Evolutionary conservation across 106 monocot species (phyloP).

Genomic region (Narthecium ossifragum): DNA sequence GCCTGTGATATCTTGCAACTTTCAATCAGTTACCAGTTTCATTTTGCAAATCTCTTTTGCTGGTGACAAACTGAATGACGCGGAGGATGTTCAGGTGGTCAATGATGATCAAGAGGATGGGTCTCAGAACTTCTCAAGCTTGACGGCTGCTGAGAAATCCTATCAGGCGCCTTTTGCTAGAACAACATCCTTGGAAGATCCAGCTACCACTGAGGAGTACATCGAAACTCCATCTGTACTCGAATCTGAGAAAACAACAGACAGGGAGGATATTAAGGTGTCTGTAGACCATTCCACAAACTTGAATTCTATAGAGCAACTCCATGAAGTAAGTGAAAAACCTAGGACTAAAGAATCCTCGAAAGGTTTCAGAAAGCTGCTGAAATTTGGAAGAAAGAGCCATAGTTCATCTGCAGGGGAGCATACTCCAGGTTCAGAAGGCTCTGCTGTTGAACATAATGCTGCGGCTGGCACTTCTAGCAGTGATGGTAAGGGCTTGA

Average conservation of each 20-base stretch:
- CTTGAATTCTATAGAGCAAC: slow-evolving; percentile 15
- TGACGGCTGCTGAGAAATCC: slow-evolving; percentile 12
- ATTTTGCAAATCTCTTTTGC: too few relatives aligned
- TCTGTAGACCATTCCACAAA: slow-evolving; percentile 11
- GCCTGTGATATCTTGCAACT: not conserved
- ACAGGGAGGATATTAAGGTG: slow-evolving; percentile 21
- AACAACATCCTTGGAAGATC: slow-evolving; percentile 48
- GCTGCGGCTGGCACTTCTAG: slow-evolving; percentile 14
- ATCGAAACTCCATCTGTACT: slow-evolving; percentile 6
- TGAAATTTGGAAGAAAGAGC: slow-evolving; percentile 78
- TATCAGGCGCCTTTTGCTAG: slow-evolving; percentile 66
- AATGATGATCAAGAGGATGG: slow-evolving; percentile 21
- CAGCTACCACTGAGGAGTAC: slow-evolving; percentile 4
- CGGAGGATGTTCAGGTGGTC: slow-evolving; percentile 31
- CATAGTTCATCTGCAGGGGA: slow-evolving; percentile 35
- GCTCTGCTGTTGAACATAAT: slow-evolving; percentile 34
- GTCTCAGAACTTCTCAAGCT: slow-evolving; percentile 14
- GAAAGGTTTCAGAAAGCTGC: slow-evolving; percentile 74
- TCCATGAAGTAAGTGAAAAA: slow-evolving; percentile 37
- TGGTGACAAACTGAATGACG: not conserved
- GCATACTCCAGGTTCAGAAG: slow-evolving; percentile 27
- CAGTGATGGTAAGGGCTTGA: too few relatives aligned
- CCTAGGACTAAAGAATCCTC: slow-evolving; percentile 46
- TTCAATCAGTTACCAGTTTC: too few relatives aligned
- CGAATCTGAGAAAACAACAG: slow-evolving; percentile 14